Conservation (phyloP, 495 filamentous ascomycete genomes). For the Podospora bellae-mahoneyi region DNA sequence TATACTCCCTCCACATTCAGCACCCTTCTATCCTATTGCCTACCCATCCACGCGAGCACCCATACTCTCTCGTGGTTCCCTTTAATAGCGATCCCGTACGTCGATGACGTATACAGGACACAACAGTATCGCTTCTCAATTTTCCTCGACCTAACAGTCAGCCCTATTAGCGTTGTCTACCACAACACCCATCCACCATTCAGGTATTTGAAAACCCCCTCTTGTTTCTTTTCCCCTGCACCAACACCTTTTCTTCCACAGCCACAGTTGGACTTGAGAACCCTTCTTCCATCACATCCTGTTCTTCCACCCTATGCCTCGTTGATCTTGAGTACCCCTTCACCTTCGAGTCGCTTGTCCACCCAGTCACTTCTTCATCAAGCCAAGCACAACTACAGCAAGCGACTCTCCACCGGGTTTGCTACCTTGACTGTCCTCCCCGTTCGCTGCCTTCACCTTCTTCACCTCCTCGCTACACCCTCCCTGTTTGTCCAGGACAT, state of each 20-base stretch:
- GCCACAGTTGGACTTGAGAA: not conserved
- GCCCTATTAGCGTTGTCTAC: not conserved
- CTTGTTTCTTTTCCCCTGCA: not conserved
- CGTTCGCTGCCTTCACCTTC: not conserved
- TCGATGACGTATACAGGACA: not conserved
- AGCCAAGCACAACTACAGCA: not conserved
- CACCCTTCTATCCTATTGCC: not conserved
- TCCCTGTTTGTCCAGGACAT: not conserved
- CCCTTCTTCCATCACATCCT: not conserved
- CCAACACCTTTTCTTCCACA: not conserved
- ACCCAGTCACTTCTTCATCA: not conserved
- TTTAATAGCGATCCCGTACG: not conserved
- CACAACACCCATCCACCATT: not conserved
- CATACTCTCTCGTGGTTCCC: not conserved
- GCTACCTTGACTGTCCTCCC: not conserved
- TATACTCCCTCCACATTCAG: not conserved
- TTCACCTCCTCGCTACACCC: not conserved
- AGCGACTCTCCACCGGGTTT: not conserved
- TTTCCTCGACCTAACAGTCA: not conserved
- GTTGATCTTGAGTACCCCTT: not conserved
- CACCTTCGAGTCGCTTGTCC: not conserved
- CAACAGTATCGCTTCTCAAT: not conserved
- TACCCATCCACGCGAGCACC: not conserved
- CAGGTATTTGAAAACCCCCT: not conserved
- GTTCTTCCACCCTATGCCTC: not conserved